Base-by-base conservation (phyloP, 768 basidiomycete species). In the Termitomyces sp. region DNA sequence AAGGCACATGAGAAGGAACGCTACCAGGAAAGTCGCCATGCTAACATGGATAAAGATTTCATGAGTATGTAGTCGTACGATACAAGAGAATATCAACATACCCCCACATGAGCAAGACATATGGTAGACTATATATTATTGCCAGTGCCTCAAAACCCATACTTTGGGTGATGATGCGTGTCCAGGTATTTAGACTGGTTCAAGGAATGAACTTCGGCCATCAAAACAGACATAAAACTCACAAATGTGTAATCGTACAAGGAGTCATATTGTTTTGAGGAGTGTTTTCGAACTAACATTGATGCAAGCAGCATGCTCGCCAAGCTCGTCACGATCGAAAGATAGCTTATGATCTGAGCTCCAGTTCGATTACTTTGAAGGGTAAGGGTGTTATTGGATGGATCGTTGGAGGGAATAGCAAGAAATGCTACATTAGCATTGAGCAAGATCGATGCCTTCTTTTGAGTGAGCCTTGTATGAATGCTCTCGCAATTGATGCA, bases 351-450 rank as follows among this genome's bases (percentile, higher is more conserved):
- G 31, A 79, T 74, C 51, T 82, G 77, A 2, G 72, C 72, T 0
- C 68, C 57, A 4, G 67, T 69, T n/a, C 74, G 65, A 31, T 34
- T 37, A 15, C 12, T 60, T 36, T 42, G 59, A 5, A 65, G 62
- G 9, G 51, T 45, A 6, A 10, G 11, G 10, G 59, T 56, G 49
- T 61, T 76, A 11, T 79, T 74, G 14, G 76, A 73, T 25, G 74
- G 71, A 56, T 65, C 77, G 11, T 79, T 75, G 17, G 76, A 73
- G 34, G 77, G 73, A 42, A 85, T 80, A 0, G 80, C 76, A 5
- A 85, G 72, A 57, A 85, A 83, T 0, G 74, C 77, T 1, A 84
- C 77, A 43, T 83, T 82, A 9, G 78, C 79, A n/a, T 76, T 78
- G 34, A 85, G 68, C 2, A 86, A 70, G 2, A 85, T 80, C 4